Percentiles rank a stretch among this genome's conserved stretches.
phyloP scores from a whole-genome alignment of 140 eudicot genomes.

The Bidens hawaiensis region DNA sequence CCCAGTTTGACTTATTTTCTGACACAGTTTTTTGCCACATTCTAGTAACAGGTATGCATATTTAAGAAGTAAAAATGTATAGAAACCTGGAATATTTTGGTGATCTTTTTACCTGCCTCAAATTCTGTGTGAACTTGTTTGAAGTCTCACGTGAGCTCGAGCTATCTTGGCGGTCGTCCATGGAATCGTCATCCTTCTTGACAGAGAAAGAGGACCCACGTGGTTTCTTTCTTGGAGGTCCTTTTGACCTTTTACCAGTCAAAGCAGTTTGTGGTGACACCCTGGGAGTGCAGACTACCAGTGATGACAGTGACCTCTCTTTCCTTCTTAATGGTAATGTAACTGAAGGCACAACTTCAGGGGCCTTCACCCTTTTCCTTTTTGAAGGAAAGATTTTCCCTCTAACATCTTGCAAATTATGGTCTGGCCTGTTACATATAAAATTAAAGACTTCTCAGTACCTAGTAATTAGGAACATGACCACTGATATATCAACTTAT shows the following conservation, averaged over 20 bases:
- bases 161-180: slow-evolving; percentile 63
- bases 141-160: slow-evolving; percentile 75
- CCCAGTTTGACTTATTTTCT: neutral
- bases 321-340: slow-evolving; percentile 70
- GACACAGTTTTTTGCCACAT: slow-evolving; percentile 1
- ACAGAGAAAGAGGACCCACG: slow-evolving; percentile 57
- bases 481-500: neutral
- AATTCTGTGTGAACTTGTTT: slow-evolving; percentile 59
- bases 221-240: slow-evolving; percentile 49
- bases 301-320: slow-evolving; percentile 87
- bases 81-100: slow-evolving; percentile 4
- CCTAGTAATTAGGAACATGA: neutral
- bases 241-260: slow-evolving; percentile 81
- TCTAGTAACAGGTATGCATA: neutral
- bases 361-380: slow-evolving; percentile 52
- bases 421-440: slow-evolving; percentile 78
- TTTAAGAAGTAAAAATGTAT: slow-evolving; percentile 21
- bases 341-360: slow-evolving; percentile 45
- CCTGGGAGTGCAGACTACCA: slow-evolving; percentile 80
- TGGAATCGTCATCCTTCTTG: slow-evolving; percentile 67
- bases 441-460: neutral
- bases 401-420: slow-evolving; percentile 64
- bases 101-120: slow-evolving; percentile 55
- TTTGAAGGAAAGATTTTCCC: slow-evolving; percentile 77
- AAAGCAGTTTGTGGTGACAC: slow-evolving; percentile 60